Base-by-base conservation (phyloP, 176 grass and related monocot genomes). In the Ensete ventricosum region DNA sequence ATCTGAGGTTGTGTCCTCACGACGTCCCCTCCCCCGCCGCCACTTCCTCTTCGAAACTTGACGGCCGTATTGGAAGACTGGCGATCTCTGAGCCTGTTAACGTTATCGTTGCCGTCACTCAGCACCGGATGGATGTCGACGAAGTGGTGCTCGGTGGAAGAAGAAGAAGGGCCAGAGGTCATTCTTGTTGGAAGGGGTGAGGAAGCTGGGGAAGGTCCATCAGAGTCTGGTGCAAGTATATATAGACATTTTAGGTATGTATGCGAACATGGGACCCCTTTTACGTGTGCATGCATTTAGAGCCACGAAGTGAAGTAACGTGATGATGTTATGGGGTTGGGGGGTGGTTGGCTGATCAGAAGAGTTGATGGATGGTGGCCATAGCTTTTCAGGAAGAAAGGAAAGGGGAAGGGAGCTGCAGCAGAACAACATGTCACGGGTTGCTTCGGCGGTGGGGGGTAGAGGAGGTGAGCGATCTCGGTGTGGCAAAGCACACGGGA, bases 231-330 rank as follows among this genome's bases (percentile, higher is more conserved):
- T 43, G 14, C 14, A 17, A 16, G 34, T 6, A 43, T 43, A 43
- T 43, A 43, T 43, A 43, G 34, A 43, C 34, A 43, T 43, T 43
- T 43, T 43, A 43, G 4, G 34, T 6, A 43, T 6, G 34, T 43
- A 43, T 3, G 34, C 5, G 34, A 43, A 43, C 34, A 43, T 0
- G 34, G 11, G 22, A 64, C 14, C 22, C 21, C 2, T 13, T 64
- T 64, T 55, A 84, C 57, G 57, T 73, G 52, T 27, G 79, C 86
- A 69, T 82, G 86, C 62, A 80, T 86, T 87, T 67, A 62, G 81
- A 51, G 48, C 80, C 0, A 84, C 67, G 72, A 79, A 53, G 64
- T 62, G 9, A 26, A 65, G 11, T 26, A 29, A 27, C 13, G 24
- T 27, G 22, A 34, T 12, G 23, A 11, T 67, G 34, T 6, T 43